Evolutionary conservation across 352 stramenopile genomes (phyloP), one percentile per base, ranked within the genome.

Genomic region (Phytopythium cucurbitacearum): DNA sequence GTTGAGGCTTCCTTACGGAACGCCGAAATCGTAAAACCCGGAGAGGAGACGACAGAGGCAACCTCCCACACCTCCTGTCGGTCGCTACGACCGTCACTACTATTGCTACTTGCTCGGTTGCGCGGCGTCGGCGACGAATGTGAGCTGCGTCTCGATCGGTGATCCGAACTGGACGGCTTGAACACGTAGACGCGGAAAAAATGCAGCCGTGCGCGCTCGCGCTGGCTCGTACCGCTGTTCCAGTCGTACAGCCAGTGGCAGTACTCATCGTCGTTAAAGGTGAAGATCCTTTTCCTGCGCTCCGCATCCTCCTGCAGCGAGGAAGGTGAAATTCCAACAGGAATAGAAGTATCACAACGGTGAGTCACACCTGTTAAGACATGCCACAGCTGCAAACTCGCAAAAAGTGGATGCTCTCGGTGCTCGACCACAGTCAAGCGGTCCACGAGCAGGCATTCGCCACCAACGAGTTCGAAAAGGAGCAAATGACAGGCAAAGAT

Each of bases 181-280:
- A 85, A 67, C 8, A 71, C 62, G 40, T 76, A 81, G 4, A 65
- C 68, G 33, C 69, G 66, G 35, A 85, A 71, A 40, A 71, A 50
- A 59, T 85, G 73, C 42, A 61, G 58, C 1, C 53, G 57, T 1
- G 66, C 64, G 12, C 73, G 70, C 48, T 77, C 64, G 16, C 69
- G 57, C 48, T 80, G 70, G 50, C 70, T 80, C 16, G 67, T 76
- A 37, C 73, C 73, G 55, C 70, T 84, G 21, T 76, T 73, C 70
- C 70, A 84, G 60, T 76, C 66, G 62, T 84, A 84, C 53, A 79
- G 61, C 73, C 73, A 84, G 41, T 74, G 69, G 41, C 67, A 53
- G 51, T 56, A 65, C 40, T 79, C 64, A 44, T 73, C 69, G 41
- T 74, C 64, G 28, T 67, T 53, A 53, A 71, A 71, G 15, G 35